These are phyloP conservation scores for Teunomyces tritomae DNA, from an alignment of 805 yeast species.

Conservation along the genomic window DNA sequence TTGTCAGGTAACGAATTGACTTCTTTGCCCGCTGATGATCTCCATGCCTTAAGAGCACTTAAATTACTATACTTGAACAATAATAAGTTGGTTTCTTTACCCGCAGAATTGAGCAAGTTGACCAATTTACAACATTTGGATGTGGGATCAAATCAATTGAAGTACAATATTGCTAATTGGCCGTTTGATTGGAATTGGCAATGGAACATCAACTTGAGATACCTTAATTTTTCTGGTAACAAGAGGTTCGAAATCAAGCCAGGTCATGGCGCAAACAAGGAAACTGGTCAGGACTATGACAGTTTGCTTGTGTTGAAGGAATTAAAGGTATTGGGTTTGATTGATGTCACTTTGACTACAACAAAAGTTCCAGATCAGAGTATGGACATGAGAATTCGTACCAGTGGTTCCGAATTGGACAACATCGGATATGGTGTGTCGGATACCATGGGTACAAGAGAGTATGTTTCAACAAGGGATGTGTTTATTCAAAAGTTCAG, in stretches of 20 bases:
- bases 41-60: conserved; percentile 58
- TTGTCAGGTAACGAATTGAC: conserved; percentile 81
- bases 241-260: conserved; percentile 86
- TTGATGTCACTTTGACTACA: conserved; percentile 93
- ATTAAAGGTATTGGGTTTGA: conserved; percentile 73
- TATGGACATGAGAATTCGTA: conserved; percentile 78
- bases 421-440: conserved; percentile 87
- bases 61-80: conserved; percentile 70
- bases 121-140: conserved; percentile 67
- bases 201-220: conserved; percentile 69
- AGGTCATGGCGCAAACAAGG: conserved; percentile 52
- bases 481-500: conserved; percentile 83
- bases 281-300: conserved; percentile 63
- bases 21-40: conserved; percentile 81
- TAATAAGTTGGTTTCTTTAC: conserved; percentile 80
- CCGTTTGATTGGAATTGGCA: conserved; percentile 99
- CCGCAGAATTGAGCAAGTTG: conserved; percentile 80
- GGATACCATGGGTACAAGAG: conserved; percentile 72
- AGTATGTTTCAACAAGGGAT: conserved; percentile 72
- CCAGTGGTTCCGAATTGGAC: conserved; percentile 78
- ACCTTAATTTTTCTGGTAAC: conserved; percentile 89
- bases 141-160: conserved; percentile 85
- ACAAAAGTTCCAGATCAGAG: conserved; percentile 88
- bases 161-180: conserved; percentile 90
- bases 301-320: conserved; percentile 60